Percentiles rank a stretch among this genome's conserved stretches.
Evolutionary conservation across 352 stramenopile genomes (phyloP).

Genomic region (Blastocystis sp.): DNA sequence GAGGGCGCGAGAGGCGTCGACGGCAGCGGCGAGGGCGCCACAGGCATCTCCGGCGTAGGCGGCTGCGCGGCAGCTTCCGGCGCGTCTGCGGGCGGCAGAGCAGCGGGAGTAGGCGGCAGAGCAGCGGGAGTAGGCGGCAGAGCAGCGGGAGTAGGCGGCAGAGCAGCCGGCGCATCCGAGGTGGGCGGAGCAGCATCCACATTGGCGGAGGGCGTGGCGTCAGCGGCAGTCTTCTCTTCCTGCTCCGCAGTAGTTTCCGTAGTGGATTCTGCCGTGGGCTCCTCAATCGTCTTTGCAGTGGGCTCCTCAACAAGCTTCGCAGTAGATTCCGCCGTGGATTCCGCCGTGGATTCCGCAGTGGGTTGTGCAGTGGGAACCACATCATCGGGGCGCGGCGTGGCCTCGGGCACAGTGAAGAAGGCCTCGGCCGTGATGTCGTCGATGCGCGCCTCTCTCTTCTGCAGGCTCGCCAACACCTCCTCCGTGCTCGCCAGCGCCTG

Average conservation of each 20-base stretch:
- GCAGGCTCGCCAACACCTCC: constrained; percentile 20
- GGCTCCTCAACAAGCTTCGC: too few species aligned
- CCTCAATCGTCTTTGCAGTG: too few species aligned
- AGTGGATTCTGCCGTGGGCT: neutral
- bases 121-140: neutral
- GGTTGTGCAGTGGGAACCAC: too few species aligned
- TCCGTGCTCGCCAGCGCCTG: constrained; percentile 20
- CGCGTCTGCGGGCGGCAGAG: neutral
- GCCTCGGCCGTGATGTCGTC: constrained; percentile 30
- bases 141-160: neutral
- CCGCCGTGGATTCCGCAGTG: too few species aligned
- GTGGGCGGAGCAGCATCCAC: neutral
- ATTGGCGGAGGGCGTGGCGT: neutral
- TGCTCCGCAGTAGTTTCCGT: neutral
- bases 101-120: neutral
- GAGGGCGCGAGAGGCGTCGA: neutral
- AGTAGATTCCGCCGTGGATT: too few species aligned
- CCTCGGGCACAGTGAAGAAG: constrained; percentile 14
- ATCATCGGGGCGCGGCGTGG: too few species aligned
- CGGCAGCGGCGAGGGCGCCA: neutral
- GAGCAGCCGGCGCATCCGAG: neutral
- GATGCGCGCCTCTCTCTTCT: neutral
- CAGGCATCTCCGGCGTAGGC: neutral
- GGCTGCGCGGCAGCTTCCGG: too few species aligned
- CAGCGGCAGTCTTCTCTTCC: neutral